Evolutionary conservation across 805 yeast species (phyloP).

Genomic region (Lipomyces starkeyi): DNA sequence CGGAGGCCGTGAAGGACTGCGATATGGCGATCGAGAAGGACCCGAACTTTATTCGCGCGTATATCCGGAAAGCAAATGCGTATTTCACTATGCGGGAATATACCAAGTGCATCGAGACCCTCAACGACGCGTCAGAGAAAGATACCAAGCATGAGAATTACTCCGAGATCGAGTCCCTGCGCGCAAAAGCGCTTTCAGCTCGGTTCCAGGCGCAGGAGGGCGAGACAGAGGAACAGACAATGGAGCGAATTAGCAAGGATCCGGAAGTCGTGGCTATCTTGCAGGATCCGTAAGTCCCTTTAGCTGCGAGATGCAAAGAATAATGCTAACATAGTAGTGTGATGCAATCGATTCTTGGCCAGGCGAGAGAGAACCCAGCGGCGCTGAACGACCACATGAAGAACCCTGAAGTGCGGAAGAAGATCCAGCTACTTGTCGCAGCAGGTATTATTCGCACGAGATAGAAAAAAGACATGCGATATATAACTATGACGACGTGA

Average conservation of each 20-base stretch:
- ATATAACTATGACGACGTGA: not conserved
- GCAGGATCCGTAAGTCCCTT: conserved; percentile 66
- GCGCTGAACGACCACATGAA: conserved; percentile 97
- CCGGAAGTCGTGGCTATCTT: conserved; percentile 91
- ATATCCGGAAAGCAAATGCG: conserved; percentile 95
- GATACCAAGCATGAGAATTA: conserved; percentile 65
- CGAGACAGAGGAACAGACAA: conserved; percentile 92
- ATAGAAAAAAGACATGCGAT: conserved; percentile 8
- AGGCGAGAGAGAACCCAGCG: conserved; percentile 94
- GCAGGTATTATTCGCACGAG: conserved; percentile 89
- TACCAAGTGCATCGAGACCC: conserved; percentile 78
- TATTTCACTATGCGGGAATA: conserved; percentile 89
- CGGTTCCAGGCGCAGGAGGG: conserved; percentile 84
- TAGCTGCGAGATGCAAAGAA: not conserved
- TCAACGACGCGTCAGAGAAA: conserved; percentile 75
- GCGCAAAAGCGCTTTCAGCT: conserved; percentile 62
- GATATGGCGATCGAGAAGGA: conserved; percentile 86
- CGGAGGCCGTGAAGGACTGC: conserved; percentile 94
- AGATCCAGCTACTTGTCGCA: conserved; percentile 87
- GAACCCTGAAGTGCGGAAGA: conserved; percentile 89
- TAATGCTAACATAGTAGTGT: conserved; percentile 47
- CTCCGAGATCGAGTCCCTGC: conserved; percentile 79
- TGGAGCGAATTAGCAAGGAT: conserved; percentile 87
- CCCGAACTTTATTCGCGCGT: conserved; percentile 90
- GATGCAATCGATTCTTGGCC: conserved; percentile 92